phyloP scores from a whole-genome alignment of 2,329 filamentous ascomycete genomes.

The Orbilia brochopaga region DNA sequence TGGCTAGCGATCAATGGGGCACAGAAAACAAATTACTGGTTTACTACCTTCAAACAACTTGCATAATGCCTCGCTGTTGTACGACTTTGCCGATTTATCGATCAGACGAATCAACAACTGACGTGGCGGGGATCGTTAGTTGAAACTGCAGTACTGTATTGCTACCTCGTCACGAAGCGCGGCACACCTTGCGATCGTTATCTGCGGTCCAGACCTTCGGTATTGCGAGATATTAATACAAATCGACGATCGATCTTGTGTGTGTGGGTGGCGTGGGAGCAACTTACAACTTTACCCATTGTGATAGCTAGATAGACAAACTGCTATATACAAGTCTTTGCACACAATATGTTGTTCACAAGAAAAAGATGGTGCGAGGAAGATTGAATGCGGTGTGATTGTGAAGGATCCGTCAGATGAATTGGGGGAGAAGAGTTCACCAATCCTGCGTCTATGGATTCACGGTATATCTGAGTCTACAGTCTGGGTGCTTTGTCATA shows the following conservation, averaged over 20 bases:
- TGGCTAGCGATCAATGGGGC: background rate
- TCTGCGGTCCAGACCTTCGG: slow-evolving; percentile 54
- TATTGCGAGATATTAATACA: background rate
- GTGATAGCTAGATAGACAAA: slow-evolving; percentile 2
- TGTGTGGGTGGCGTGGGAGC: background rate
- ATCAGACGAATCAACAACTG: slow-evolving; percentile 55
- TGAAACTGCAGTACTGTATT: background rate
- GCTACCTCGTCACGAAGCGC: background rate
- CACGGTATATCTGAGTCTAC: background rate
- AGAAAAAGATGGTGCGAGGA: background rate
- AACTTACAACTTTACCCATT: slow-evolving; percentile 48
- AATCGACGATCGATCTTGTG: background rate
- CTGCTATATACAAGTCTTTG: slow-evolving; percentile 3
- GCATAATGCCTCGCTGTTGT: slow-evolving; percentile 54
- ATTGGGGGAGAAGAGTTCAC: slow-evolving; percentile 12
- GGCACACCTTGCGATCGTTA: slow-evolving; percentile 53
- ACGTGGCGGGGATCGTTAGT: background rate
- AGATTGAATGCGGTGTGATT: slow-evolving; percentile 5
- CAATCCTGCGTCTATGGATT: background rate
- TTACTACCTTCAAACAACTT: slow-evolving; percentile 53
- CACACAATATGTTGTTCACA: background rate
- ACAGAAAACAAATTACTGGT: background rate
- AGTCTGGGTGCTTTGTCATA: too few relatives aligned
- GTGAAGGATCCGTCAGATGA: background rate
- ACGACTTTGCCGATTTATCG: slow-evolving; percentile 55